Evolutionary conservation across 805 yeast genomes (phyloP), one percentile per base, ranked within the genome.

Genomic region (Metschnikowia santaceciliae): DNA sequence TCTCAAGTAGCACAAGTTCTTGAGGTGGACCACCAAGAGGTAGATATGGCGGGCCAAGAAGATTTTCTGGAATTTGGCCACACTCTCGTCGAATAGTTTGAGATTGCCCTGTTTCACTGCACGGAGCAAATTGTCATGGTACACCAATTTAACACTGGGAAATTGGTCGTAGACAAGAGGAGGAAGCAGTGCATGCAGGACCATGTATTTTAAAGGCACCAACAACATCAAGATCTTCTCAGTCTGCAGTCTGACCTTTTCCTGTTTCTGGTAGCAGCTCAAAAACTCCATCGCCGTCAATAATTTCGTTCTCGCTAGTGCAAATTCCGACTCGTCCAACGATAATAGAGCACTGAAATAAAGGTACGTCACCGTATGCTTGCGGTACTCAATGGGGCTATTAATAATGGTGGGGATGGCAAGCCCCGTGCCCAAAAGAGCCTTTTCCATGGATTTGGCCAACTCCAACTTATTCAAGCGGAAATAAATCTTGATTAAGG

Each of bases 381-480:
- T 51, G 23, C 58, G 58, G 53, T 56, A 58, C 40, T 52, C 73
- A 46, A 84, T 85, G 34, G 67, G 68, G 37, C 66, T 67, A 47
- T 55, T 44, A 45, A 53, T 52, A 42, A 54, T 48, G 26, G 60
- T 53, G 53, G 92, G 92, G 42, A 86, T 66, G 43, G 79, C 79
- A 26, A 66, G 66, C 19, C 73, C 65, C 42, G 83, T 76, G 13
- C 84, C 79, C 32, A 72, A 74, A 33, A 88, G 68, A 0, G 88
- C 96, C 62, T 83, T 83, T 52, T 87, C 83, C 54, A 89, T 75
- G 46, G 87, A 84, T 57, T 82, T 82, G 33, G 92, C 90, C 64
- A 89, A 76, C 58, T 89, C 90, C 37, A 79, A 72, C 60, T 86
- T 87, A 42, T 78, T 75, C 56, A 89, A 70, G 58, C 75, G 75